A percentile compares a stretch with the other conserved stretches of the same genome.
Conservation (phyloP, 176 grass and related monocot species). For the Cymbopogon citratus region DNA sequence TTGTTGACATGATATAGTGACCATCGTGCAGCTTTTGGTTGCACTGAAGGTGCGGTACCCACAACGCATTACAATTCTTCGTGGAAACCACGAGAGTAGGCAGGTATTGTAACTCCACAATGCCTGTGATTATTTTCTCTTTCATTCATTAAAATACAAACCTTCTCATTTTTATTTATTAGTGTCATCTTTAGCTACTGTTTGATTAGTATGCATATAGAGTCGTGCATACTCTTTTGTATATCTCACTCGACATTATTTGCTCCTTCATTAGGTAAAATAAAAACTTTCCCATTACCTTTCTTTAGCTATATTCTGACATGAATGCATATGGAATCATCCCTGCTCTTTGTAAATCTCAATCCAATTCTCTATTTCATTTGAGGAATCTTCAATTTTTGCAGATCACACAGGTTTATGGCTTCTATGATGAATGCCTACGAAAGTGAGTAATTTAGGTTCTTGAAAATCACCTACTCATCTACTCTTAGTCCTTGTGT, state of each 20-base stretch:
- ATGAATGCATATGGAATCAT: background rate
- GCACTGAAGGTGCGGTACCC: conserved; percentile 83
- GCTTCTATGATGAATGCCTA: conserved; percentile 91
- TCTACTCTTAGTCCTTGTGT: background rate
- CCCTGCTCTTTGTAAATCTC: background rate
- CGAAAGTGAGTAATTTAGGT: conserved; percentile 66
- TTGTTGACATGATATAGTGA: background rate
- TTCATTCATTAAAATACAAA: background rate
- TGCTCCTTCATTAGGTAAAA: background rate
- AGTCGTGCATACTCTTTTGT: background rate
- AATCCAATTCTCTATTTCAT: conserved; percentile 11
- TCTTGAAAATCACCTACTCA: conserved; percentile 11
- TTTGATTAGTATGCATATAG: background rate
- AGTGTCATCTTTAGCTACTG: background rate
- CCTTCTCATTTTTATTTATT: conserved; percentile 9
- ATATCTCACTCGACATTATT: background rate
- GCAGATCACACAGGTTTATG: conserved; percentile 93
- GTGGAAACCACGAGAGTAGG: conserved; percentile 90
- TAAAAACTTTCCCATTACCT: background rate
- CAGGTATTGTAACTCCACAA: conserved; percentile 28
- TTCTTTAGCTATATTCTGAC: background rate
- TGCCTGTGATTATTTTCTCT: background rate
- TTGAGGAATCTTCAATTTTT: conserved; percentile 15
- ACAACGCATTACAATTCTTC: conserved; percentile 77
- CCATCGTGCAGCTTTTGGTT: conserved; percentile 66